Base-by-base conservation (phyloP, 2,329 filamentous ascomycete genomes). In the Rhytidhysteron rufulum region DNA sequence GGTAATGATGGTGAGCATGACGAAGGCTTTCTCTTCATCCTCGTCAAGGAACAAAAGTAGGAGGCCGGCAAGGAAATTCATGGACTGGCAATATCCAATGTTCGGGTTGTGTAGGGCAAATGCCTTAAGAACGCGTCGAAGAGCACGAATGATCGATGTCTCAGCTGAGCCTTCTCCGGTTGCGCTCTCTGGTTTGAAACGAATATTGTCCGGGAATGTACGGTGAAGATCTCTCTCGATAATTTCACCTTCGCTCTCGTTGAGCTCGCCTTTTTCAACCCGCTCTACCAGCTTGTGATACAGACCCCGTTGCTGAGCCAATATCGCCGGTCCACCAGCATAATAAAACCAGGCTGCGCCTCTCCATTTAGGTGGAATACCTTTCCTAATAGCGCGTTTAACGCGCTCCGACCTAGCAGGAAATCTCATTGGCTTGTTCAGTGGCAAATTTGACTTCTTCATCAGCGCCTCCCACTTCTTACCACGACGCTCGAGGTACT, bases 331-430 rank as follows among this genome's bases (percentile, higher is more conserved):
- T 1, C 91, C 91, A 16, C 88, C 88, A 9, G 89, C 88, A 61
- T 96, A 97, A 69, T 86, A 96, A 65, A 95, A 97, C 91, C 91
- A 97, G 33, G 91, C 91, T 5, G 87, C 85, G n/a, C 91, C 91
- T 56, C 91, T 81, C 82, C 89, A 95, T 50, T 95, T 88, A 0
- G 90, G 88, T 3, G 91, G 91, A 36, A 96, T 91, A 13, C 91
- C 91, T 65, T 96, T 97, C 37, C 90, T 82, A 35, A 95, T 80
- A 60, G 93, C 96, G 15, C 89, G 79, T 67, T 94, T 95, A 31
- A 93, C 81, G 66, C 94, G 95, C 33, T 83, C 79, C 36, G 82
- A 87, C 39, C 83, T 85, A 1, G 84, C 77, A 1, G 91, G 91
- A 52, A 97, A 97, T 2, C 80, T 78, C 27, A 79, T 81, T 1